Conservation (phyloP, 768 basidiomycete genomes). For the Pleurotus tuoliensis region DNA sequence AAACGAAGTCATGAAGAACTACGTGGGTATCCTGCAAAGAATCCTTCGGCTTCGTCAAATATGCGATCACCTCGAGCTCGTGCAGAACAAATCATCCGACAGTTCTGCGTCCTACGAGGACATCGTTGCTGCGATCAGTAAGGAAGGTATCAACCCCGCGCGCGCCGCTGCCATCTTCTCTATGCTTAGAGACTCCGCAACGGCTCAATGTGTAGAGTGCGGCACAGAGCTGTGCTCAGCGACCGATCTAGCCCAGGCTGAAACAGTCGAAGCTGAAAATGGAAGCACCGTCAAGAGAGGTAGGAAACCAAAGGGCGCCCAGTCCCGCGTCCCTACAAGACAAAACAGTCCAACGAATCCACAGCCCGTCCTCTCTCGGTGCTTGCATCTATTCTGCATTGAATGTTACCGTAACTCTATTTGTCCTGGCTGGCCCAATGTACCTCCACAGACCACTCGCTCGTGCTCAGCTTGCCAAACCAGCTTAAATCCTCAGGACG, state of each 20-base stretch:
- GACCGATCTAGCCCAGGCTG: conserved; percentile 42
- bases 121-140: conserved; percentile 67
- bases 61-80: conserved; percentile 92
- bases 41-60: conserved; percentile 95
- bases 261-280: conserved; percentile 34
- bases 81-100: conserved; percentile 65
- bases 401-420: conserved; percentile 81
- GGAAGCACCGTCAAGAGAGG: conserved; percentile 47
- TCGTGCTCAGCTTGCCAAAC: conserved; percentile 79
- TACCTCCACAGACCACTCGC: conserved; percentile 49
- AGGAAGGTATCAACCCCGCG: conserved; percentile 71
- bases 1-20: conserved; percentile 97
- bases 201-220: conserved; percentile 88
- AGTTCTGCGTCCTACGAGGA: conserved; percentile 68
- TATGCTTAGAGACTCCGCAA: conserved; percentile 82
- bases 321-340: conserved; percentile 70
- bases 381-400: conserved; percentile 91
- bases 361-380: conserved; percentile 79
- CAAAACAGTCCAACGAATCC: conserved; percentile 65
- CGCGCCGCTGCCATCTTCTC: conserved; percentile 82
- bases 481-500: conserved; percentile 65
- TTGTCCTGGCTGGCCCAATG: conserved; percentile 77
- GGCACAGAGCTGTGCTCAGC: conserved; percentile 65
- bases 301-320: conserved; percentile 44
- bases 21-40: conserved; percentile 95